Base-by-base conservation (phyloP, 331 rosid species). In the Quercus tomentella region DNA sequence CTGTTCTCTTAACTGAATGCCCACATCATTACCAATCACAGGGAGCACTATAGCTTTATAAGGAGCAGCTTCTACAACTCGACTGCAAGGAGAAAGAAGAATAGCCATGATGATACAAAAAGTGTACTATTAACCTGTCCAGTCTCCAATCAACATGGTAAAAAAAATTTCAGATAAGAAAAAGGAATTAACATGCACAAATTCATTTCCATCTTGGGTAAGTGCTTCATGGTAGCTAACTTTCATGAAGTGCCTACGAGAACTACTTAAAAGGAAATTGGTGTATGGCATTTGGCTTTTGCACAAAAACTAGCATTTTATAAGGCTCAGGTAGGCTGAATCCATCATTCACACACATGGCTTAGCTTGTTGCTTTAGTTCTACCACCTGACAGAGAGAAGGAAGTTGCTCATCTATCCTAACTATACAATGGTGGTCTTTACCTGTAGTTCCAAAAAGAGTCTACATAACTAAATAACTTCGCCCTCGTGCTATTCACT, bases 31-130 rank as follows among this genome's bases (percentile, higher is more conserved):
- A 33, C 97, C 98, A 17, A 72, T 62, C 56, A 76, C 98, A 18
- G 99, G 97, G 62, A 96, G 88, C 75, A 92, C 97, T 21, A 92
- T 86, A 83, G 82, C 97, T 79, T 87, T 91, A 78, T 83, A 73
- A 8, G 89, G 31, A 57, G 90, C 87, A 21, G 92, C 94, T 66
- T 96, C 92, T 25, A 87, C 75, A 74, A 93, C 98, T 54, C 93
- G 92, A 82, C 98, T 93, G 88, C 83, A 80, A 78, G 83, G 54
- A 81, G 68, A 79, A 78, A 74, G 37, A 70, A 41, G 5, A 61
- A 70, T 9, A 33, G 16, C 16, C 62, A 81, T 79, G 68, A 73
- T 21, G 56, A 41, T 75, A 43, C 49, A 45, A 60, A 10, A 66
- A 43, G 21, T 65, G n/a, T 56, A 21, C 56, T 23, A 16, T 67